Base-by-base conservation (phyloP, 2,329 filamentous ascomycete genomes). In the Ophiosphaerella herpotricha region DNA sequence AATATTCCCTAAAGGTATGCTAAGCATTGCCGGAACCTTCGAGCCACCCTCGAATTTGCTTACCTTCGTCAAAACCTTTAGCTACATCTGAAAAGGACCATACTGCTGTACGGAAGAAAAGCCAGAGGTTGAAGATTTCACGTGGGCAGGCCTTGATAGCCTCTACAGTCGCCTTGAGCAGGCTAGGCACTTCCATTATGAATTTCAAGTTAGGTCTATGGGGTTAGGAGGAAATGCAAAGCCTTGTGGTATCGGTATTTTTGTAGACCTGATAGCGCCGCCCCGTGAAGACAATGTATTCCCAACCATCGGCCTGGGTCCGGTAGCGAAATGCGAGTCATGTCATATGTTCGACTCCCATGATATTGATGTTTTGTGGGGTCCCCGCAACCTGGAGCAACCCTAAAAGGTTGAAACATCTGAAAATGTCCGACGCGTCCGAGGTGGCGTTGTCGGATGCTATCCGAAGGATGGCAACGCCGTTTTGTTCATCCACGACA, bases 1-100 rank as follows among this genome's bases (percentile, higher is more conserved):
- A 16, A 54, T 48, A 23, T 54, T 54, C 6, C 52, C 52, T 54
- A 23, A 38, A 12, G 9, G 21, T 21, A 21, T 21, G 18, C 4
- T 21, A 21, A 21, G 39, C 14, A 18, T 38, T 38, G 2, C 7
- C 18, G 9, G 23, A 18, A 8, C 8, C 4, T 38, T 16, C 18
- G n/a, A 18, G 12, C 12, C 2, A 5, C 7, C 18, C 36, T 6
- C 18, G 36, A 21, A 23, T 16, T 16, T 18, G n/a, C 24, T 7
- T 21, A 54, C 52, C 52, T 39, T 55, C 52, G 26, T 55, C 52
- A 24, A 55, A 55, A 7, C 52, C 52, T 43, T 55, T 55, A 4
- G 51, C 51, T 4, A 54, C 51, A 18, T 47, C 51, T 2, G 51
- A 50, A 24, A 54, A 50, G 39, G 47, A 50, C 51, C 51, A 54